phyloP scores from a whole-genome alignment of 1,284 basidiomycete genomes.

The Leccinum subrobustum region DNA sequence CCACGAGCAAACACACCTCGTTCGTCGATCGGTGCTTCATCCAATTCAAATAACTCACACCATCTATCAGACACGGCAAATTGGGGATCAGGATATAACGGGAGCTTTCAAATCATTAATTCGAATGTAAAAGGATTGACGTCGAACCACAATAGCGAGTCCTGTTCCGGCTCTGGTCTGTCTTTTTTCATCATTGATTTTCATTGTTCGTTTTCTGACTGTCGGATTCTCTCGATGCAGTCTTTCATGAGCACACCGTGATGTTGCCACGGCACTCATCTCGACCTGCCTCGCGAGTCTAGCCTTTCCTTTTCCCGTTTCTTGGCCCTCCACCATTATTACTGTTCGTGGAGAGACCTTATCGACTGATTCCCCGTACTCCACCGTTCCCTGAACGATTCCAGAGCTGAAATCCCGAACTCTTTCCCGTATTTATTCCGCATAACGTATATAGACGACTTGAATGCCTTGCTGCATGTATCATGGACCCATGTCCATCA shows the following conservation, averaged over 20 bases:
- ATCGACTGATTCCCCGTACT: neutral
- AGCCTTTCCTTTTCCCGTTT: neutral
- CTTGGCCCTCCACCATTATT: too few relatives aligned
- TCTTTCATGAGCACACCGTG: conserved; percentile 7
- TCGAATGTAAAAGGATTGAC: conserved; percentile 11
- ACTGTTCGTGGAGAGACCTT: neutral
- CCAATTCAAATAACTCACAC: neutral
- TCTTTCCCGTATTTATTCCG: neutral
- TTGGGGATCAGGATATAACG: neutral
- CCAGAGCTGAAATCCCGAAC: neutral
- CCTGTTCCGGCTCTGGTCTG: conserved; percentile 17
- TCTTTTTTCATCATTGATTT: neutral
- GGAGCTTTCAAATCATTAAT: neutral
- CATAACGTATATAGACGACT: neutral
- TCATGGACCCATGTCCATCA: neutral
- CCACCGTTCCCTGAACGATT: neutral
- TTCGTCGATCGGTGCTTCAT: neutral
- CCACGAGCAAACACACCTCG: neutral
- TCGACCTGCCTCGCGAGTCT: neutral
- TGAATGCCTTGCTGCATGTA: neutral
- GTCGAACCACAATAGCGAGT: conserved; percentile 10
- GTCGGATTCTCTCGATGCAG: neutral
- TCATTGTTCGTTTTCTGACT: neutral
- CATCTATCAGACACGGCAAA: neutral
- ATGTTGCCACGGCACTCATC: neutral